Evolutionary conservation across 108 stramenopile species (phyloP).

Genomic region (Nitzschia sp.): DNA sequence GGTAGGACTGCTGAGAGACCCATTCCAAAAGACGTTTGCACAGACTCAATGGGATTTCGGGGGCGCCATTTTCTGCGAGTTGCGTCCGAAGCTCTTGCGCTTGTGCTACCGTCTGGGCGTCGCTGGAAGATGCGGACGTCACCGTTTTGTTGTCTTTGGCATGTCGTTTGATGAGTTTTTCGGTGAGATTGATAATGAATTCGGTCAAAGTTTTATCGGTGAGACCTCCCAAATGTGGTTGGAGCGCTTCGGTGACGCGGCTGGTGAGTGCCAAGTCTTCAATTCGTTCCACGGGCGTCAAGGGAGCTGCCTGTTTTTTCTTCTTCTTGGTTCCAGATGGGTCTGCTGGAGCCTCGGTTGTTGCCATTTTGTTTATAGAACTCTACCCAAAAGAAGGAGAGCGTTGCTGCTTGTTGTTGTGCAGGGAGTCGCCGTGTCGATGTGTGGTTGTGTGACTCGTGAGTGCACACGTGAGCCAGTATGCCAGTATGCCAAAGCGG

Average conservation of each 20-base stretch:
- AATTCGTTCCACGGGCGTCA: slow-evolving; percentile 89
- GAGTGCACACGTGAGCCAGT: too few relatives aligned
- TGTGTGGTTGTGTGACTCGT: too few relatives aligned
- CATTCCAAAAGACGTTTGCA: slow-evolving; percentile 59
- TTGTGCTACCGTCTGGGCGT: slow-evolving; percentile 18
- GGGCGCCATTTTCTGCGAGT: slow-evolving; percentile 67
- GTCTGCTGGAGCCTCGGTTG: too few relatives aligned
- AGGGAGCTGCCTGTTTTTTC: slow-evolving; percentile 34
- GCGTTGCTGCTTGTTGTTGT: too few relatives aligned
- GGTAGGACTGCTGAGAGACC: slow-evolving; percentile 62
- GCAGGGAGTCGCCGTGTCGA: too few relatives aligned
- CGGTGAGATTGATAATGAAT: slow-evolving; percentile 91
- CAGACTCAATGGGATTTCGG: slow-evolving; percentile 59
- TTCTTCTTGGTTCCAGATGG: slow-evolving; percentile 6
- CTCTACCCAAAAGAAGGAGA: too few relatives aligned
- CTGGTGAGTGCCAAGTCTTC: slow-evolving; percentile 87
- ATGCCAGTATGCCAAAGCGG: too few relatives aligned
- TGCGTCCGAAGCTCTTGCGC: slow-evolving; percentile 44
- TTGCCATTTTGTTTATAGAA: too few relatives aligned
- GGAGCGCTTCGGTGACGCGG: slow-evolving; percentile 84
- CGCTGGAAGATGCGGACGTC: neutral
- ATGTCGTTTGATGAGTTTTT: slow-evolving; percentile 49
- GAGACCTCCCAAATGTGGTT: slow-evolving; percentile 77
- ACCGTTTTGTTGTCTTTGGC: neutral
- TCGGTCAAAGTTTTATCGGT: slow-evolving; percentile 93